Conservation (phyloP, 495 filamentous ascomycete species). For the Xanthoparmelia taractica region DNA sequence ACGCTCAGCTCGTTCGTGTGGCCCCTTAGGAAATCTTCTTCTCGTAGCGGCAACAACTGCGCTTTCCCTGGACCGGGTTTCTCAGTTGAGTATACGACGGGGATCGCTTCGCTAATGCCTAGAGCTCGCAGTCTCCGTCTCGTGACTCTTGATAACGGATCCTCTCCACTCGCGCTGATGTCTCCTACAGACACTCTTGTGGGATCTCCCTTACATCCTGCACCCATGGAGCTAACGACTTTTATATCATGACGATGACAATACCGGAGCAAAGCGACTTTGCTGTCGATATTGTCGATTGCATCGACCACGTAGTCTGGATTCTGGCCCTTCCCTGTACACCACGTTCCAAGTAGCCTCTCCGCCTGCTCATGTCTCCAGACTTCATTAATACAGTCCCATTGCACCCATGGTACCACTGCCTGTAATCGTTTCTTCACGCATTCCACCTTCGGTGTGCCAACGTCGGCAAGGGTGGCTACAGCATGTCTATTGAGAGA, state of each 20-base stretch:
- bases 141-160: conserved; percentile 79
- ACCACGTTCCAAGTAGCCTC: conserved; percentile 55
- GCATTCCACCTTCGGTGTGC: conserved; percentile 86
- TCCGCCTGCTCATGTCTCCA: conserved; percentile 62
- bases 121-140: conserved; percentile 68
- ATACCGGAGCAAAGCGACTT: conserved; percentile 84
- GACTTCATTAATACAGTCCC: conserved; percentile 80
- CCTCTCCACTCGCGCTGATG: conserved; percentile 81
- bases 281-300: conserved; percentile 96
- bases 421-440: conserved; percentile 70
- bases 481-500: conserved; percentile 92
- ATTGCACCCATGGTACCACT: conserved; percentile 82
- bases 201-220: conserved; percentile 94
- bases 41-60: conserved; percentile 72
- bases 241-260: conserved; percentile 67
- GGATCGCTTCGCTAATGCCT: conserved; percentile 77
- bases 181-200: conserved; percentile 87
- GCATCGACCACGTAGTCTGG: conserved; percentile 91
- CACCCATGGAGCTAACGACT: conserved; percentile 93
- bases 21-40: conserved; percentile 86
- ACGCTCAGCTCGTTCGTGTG: conserved; percentile 78
- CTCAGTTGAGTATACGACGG: conserved; percentile 89
- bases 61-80: conserved; percentile 89
- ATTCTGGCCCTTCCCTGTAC: conserved; percentile 48
- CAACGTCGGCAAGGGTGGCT: conserved; percentile 87